These are phyloP conservation scores for Oryza glaberrima DNA, from an alignment of 176 grass and related monocot genomes.

Conservation along the genomic window DNA sequence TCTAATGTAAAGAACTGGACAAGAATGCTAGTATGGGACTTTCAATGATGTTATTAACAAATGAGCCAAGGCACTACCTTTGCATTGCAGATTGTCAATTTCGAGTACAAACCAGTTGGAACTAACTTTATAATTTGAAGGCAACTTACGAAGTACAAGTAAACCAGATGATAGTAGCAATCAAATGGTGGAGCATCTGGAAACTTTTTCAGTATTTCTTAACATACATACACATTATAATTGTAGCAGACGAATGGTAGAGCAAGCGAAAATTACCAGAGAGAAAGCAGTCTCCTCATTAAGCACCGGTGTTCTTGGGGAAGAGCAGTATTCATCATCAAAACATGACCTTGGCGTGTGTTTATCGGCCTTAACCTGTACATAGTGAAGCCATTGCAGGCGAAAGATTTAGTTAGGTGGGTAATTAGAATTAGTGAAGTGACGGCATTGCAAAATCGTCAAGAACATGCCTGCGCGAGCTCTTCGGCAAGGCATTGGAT, in stretches of 20 bases:
- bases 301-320: constrained; percentile 64
- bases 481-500: constrained; percentile 86
- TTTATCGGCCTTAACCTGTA: constrained; percentile 86
- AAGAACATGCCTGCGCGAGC: constrained; percentile 76
- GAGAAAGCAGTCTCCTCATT: constrained; percentile 60
- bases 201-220: background rate
- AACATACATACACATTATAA: background rate
- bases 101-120: background rate
- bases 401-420: constrained; percentile 21
- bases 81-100: background rate
- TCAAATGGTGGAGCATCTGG: background rate
- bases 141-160: background rate
- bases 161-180: background rate
- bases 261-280: constrained; percentile 50
- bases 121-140: background rate
- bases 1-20: background rate
- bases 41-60: background rate
- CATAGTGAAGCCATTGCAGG: background rate
- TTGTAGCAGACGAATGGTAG: background rate
- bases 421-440: background rate
- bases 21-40: background rate
- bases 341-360: constrained; percentile 50
- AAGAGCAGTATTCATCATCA: constrained; percentile 61
- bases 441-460: constrained; percentile 11
- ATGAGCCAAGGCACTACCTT: background rate